Base-by-base conservation (phyloP, 495 filamentous ascomycete genomes). In the Cercophora newfieldiana region DNA sequence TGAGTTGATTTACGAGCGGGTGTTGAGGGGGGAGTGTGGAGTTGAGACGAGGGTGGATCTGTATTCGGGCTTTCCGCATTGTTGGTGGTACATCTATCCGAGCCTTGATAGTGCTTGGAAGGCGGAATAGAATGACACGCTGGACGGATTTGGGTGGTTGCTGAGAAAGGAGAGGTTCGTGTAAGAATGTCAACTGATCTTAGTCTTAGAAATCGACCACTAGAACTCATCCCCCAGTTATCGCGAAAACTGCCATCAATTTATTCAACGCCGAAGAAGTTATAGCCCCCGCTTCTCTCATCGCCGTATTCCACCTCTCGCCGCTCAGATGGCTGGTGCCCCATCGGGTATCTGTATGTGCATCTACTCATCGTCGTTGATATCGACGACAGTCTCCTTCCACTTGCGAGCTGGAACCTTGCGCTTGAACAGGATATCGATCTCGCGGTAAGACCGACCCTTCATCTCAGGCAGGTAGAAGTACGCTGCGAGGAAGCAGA, bases 291-390 rank as follows among this genome's bases (percentile, higher is more conserved):
- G n/a, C n/a, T n/a, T n/a, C n/a, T n/a, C n/a, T n/a, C n/a, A n/a
- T n/a, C n/a, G n/a, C n/a, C n/a, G n/a, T n/a, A n/a, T n/a, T n/a
- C n/a, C n/a, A n/a, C n/a, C n/a, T n/a, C n/a, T n/a, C n/a, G n/a
- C n/a, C n/a, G n/a, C n/a, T n/a, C n/a, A n/a, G n/a, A n/a, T n/a
- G n/a, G n/a, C n/a, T n/a, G n/a, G n/a, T n/a, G n/a, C n/a, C n/a
- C n/a, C n/a, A n/a, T n/a, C 3, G 50, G 50, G 50, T 53, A 53
- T 53, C 22, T 53, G 50, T 26, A 2, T 22, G 2, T 51, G 6
- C 68, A 51, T 79, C 74, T 84, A 83, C 79, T 85, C 83, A 73
- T 86, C 79, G 59, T 83, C 83, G 28, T 79, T 66, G 57, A 84
- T 72, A 74, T 86, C 82, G 68, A 86, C 47, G 24, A 77, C 79